Percentiles rank a stretch among this genome's conserved stretches.
phyloP scores from a whole-genome alignment of 164 flowering plant species.

The Chimonanthus praecox region DNA sequence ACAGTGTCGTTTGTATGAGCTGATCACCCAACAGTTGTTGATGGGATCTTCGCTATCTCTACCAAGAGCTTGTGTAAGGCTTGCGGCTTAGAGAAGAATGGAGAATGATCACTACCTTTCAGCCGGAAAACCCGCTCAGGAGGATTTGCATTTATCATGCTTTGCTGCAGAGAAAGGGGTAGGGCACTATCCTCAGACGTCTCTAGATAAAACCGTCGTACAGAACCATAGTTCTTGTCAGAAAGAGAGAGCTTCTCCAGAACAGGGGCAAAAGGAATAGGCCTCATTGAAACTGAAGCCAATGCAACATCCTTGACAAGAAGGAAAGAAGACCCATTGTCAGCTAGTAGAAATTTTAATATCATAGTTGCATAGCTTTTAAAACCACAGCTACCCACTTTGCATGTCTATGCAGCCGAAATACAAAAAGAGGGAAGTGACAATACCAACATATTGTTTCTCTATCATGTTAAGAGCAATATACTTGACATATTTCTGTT shows the following conservation, averaged over 20 bases:
- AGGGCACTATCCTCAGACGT: conserved; percentile 82
- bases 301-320: conserved; percentile 75
- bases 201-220: conserved; percentile 75
- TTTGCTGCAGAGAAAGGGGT: conserved; percentile 60
- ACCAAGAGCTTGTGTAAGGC: conserved; percentile 72
- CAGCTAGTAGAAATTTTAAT: not conserved
- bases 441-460: too few relatives aligned
- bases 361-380: too few relatives aligned
- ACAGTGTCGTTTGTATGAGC: not conserved
- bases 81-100: conserved; percentile 97
- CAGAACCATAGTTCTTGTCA: conserved; percentile 69
- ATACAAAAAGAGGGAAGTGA: not conserved
- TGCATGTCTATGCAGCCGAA: too few relatives aligned
- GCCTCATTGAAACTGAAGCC: conserved; percentile 93
- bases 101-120: conserved; percentile 94
- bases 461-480: too few relatives aligned
- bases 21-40: conserved; percentile 6
- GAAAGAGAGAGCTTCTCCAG: conserved; percentile 78
- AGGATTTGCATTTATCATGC: conserved; percentile 54
- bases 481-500: too few relatives aligned
- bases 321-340: not conserved
- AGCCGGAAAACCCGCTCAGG: conserved; percentile 73
- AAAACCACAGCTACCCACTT: too few relatives aligned
- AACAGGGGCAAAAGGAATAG: conserved; percentile 85
- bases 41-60: conserved; percentile 61